These are phyloP conservation scores for Ascochyta pisi DNA, from an alignment of 2,329 filamentous ascomycete species.

Conservation along the genomic window DNA sequence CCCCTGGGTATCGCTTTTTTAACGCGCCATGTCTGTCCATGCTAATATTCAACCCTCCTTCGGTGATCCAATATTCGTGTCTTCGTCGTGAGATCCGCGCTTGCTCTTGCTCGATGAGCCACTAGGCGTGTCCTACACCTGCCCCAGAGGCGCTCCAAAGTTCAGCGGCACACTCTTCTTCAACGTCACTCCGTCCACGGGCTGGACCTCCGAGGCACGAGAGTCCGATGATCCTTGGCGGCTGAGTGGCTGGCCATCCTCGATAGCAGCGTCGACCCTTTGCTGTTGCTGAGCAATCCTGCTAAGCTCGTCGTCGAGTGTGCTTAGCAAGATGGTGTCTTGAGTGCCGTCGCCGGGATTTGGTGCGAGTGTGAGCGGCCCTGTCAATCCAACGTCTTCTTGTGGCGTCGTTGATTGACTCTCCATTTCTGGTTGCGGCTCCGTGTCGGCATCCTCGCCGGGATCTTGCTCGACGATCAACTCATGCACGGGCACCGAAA, in stretches of 20 bases:
- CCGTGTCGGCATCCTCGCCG: constrained; percentile 15
- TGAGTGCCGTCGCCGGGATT: constrained; percentile 40
- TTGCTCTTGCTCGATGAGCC: background rate
- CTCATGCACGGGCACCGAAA: constrained; percentile 21
- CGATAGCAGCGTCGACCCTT: constrained; percentile 17
- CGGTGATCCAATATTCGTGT: background rate
- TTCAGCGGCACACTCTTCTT: constrained; percentile 45
- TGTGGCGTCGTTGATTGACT: constrained; percentile 27
- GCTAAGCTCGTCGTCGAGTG: constrained; percentile 35
- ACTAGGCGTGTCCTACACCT: constrained; percentile 23
- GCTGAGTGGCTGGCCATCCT: constrained; percentile 29
- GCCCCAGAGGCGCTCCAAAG: constrained; percentile 45
- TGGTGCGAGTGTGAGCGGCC: constrained; percentile 43
- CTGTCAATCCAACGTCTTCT: constrained; percentile 33
- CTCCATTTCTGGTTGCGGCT: constrained; percentile 10
- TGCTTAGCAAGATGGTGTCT: constrained; percentile 40
- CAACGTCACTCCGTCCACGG: constrained; percentile 43
- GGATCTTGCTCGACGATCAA: constrained; percentile 15
- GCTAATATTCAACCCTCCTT: background rate
- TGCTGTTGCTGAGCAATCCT: constrained; percentile 35
- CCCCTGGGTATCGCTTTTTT: constrained; percentile 12
- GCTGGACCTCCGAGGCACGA: constrained; percentile 26
- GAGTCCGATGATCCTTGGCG: constrained; percentile 32
- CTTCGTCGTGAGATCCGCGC: background rate
- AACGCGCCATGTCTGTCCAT: constrained; percentile 7